phyloP scores from a whole-genome alignment of 2,329 filamentous ascomycete species.

The Trichoderma arundinaceum region DNA sequence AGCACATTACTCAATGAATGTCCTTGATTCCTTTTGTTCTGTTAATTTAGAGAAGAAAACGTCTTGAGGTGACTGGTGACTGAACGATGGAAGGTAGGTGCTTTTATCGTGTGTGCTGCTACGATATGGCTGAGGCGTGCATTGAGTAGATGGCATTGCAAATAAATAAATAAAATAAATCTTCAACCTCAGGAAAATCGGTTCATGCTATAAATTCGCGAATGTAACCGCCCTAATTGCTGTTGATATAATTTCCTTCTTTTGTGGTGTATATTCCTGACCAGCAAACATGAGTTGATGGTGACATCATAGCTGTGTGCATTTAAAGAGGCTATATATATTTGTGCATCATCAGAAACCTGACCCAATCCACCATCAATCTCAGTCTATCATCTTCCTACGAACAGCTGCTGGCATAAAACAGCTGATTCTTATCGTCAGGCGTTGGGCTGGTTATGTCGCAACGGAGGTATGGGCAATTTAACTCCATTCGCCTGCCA shows the following conservation, averaged over 20 bases:
- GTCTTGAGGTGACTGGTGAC: background rate
- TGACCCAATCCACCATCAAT: background rate
- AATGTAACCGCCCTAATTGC: background rate
- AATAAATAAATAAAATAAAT: too few relatives aligned
- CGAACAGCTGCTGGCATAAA: background rate
- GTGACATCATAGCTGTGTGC: conserved; percentile 14
- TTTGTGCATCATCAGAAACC: background rate
- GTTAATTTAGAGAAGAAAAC: background rate
- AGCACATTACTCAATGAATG: conserved; percentile 65
- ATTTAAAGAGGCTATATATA: background rate
- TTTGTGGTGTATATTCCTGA: background rate
- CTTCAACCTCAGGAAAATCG: too few relatives aligned
- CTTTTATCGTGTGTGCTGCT: too few relatives aligned
- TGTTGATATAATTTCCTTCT: background rate
- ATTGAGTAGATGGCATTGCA: too few relatives aligned
- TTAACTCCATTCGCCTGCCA: background rate
- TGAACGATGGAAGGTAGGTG: background rate
- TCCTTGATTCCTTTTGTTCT: conserved; percentile 66
- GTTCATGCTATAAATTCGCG: too few relatives aligned
- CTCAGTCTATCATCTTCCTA: background rate
- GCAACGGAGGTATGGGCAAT: background rate
- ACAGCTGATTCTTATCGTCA: background rate
- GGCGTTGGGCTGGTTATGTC: background rate
- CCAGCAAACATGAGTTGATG: background rate
- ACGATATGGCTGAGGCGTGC: too few relatives aligned